Percentiles rank a stretch among this genome's conserved stretches.
These are phyloP conservation scores for Magnaporthiopsis rhizophila DNA, from an alignment of 2,329 filamentous ascomycete species.

Conservation along the genomic window DNA sequence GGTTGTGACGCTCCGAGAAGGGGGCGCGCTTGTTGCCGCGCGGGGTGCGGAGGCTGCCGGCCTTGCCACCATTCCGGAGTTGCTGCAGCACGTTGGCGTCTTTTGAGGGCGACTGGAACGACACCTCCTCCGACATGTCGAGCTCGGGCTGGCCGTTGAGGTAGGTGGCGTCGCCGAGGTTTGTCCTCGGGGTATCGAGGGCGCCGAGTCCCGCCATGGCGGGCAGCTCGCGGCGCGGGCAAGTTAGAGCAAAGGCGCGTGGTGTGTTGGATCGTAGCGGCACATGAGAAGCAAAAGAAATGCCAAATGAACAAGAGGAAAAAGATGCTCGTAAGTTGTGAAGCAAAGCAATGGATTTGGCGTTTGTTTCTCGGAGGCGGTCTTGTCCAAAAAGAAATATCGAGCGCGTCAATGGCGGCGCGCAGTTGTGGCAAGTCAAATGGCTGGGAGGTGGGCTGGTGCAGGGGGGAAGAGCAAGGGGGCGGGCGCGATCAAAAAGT, in stretches of 20 bases:
- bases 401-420: background rate
- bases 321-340: background rate
- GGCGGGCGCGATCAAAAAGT: background rate
- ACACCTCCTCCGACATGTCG: conserved; percentile 80
- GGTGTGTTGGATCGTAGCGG: conserved; percentile 1
- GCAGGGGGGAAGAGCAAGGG: background rate
- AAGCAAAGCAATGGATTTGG: background rate
- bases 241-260: background rate
- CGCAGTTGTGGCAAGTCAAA: background rate
- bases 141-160: conserved; percentile 63
- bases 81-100: conserved; percentile 69
- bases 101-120: conserved; percentile 74
- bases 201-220: conserved; percentile 58
- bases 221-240: conserved; percentile 13
- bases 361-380: background rate
- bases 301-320: background rate
- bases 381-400: background rate
- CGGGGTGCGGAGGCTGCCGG: conserved; percentile 63
- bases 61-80: conserved; percentile 54
- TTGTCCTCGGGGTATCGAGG: conserved; percentile 81
- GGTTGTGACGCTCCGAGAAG: conserved; percentile 63
- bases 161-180: conserved; percentile 76
- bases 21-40: conserved; percentile 54
- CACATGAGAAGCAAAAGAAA: background rate
- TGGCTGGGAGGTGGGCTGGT: background rate